Evolutionary conservation across 2,329 filamentous ascomycete genomes (phyloP).

Genomic region (Rhynchosporium graminicola): DNA sequence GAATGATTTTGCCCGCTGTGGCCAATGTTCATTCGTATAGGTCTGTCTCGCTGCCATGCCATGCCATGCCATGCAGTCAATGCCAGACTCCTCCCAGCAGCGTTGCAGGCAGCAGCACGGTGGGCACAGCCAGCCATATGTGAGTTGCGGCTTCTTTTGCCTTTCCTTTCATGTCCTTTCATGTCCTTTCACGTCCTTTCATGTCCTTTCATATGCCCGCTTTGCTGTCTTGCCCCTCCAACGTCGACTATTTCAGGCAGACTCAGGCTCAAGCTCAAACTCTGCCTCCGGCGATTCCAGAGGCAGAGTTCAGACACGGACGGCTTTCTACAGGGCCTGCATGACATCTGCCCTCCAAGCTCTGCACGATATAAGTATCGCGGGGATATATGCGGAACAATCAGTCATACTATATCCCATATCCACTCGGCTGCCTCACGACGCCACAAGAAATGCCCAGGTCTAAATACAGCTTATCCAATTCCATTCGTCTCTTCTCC

Average conservation of each 20-base stretch:
- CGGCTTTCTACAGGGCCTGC: conserved; percentile 13
- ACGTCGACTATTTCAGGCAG: no score
- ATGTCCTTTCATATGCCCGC: conserved; percentile 9
- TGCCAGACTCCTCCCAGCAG: background rate
- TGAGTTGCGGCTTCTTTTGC: no score
- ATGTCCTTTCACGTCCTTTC: conserved; percentile 3
- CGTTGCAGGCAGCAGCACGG: conserved; percentile 12
- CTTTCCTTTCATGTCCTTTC: background rate
- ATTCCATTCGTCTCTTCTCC: background rate
- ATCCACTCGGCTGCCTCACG: background rate
- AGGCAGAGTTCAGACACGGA: conserved; percentile 22
- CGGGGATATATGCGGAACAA: background rate
- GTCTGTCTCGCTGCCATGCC: conserved; percentile 32
- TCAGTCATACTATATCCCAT: background rate
- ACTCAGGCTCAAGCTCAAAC: conserved; percentile 16
- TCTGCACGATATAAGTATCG: conserved; percentile 21
- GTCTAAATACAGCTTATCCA: conserved; percentile 5
- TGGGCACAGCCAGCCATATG: background rate
- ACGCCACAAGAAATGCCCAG: conserved; percentile 29
- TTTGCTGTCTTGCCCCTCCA: background rate
- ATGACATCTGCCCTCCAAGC: conserved; percentile 10
- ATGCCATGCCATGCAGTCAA: no score
- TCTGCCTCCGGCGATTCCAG: conserved; percentile 31
- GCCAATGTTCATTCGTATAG: conserved; percentile 31
- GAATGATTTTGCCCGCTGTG: conserved; percentile 28